Conservation (phyloP, 2,329 filamentous ascomycete genomes). For the Cordyceps militaris region DNA sequence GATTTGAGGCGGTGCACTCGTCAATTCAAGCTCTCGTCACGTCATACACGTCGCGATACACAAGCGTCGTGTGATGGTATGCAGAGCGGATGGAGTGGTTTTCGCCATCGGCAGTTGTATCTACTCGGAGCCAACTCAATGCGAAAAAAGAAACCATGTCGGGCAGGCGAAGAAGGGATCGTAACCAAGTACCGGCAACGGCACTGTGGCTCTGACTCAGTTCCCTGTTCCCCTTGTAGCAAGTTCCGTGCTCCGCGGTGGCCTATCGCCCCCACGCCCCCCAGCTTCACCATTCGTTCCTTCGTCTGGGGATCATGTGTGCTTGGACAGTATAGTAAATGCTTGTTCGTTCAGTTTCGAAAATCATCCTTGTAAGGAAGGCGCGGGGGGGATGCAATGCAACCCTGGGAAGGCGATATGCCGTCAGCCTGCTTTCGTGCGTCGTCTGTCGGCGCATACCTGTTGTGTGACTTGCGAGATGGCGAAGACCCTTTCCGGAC, state of each 20-base stretch:
- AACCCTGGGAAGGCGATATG: not conserved
- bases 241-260: not conserved
- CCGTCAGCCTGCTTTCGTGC: not conserved
- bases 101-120: not conserved
- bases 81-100: not conserved
- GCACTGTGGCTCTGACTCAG: not conserved
- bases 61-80: not conserved
- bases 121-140: not conserved
- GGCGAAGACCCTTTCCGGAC: too few relatives aligned
- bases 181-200: not conserved
- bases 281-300: not conserved
- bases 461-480: too few relatives aligned
- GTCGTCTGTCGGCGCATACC: not conserved
- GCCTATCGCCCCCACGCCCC: too few relatives aligned
- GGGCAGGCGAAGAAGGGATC: not conserved
- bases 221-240: too few relatives aligned
- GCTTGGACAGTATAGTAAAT: not conserved
- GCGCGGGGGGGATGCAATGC: not conserved
- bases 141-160: not conserved
- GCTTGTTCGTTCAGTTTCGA: not conserved
- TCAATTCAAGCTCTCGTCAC: not conserved
- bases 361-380: not conserved
- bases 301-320: too few relatives aligned
- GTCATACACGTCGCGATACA: not conserved
- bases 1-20: not conserved